phyloP scores from a whole-genome alignment of 2,329 filamentous ascomycete genomes.

The Calycina herbarum region DNA sequence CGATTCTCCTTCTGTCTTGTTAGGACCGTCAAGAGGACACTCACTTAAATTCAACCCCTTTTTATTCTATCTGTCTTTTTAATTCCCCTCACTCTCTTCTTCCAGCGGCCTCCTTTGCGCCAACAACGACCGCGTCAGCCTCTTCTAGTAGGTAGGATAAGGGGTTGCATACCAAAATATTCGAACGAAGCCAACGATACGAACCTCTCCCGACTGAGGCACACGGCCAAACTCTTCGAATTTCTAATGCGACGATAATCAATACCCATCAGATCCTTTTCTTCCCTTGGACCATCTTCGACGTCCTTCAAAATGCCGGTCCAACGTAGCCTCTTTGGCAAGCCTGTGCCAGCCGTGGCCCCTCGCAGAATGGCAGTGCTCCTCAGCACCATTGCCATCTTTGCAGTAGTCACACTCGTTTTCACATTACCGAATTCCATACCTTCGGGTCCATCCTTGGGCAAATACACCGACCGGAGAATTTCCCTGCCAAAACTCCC shows the following conservation, averaged over 20 bases:
- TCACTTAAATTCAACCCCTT: background rate
- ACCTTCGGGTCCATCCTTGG: conserved; percentile 50
- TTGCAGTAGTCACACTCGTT: conserved; percentile 55
- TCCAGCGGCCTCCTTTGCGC: background rate
- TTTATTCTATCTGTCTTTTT: conserved; percentile 2
- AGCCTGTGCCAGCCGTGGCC: conserved; percentile 50
- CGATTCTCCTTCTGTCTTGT: background rate
- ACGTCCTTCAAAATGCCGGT: conserved; percentile 45
- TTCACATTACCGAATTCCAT: conserved; percentile 51
- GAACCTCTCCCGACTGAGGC: background rate
- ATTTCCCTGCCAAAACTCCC: conserved; percentile 49
- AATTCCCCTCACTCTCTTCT: background rate
- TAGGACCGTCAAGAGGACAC: background rate
- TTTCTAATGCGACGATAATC: background rate
- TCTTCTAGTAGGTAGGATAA: background rate
- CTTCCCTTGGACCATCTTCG: background rate
- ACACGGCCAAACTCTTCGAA: background rate
- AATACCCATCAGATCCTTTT: background rate
- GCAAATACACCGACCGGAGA: conserved; percentile 50
- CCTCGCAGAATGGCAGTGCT: conserved; percentile 55
- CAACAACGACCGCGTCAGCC: background rate
- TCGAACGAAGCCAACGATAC: background rate
- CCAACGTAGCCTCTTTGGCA: conserved; percentile 48
- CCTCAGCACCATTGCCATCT: conserved; percentile 51
- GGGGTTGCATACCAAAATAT: background rate